phyloP scores from a whole-genome alignment of 306 rosid species.

The Corylus americana region DNA sequence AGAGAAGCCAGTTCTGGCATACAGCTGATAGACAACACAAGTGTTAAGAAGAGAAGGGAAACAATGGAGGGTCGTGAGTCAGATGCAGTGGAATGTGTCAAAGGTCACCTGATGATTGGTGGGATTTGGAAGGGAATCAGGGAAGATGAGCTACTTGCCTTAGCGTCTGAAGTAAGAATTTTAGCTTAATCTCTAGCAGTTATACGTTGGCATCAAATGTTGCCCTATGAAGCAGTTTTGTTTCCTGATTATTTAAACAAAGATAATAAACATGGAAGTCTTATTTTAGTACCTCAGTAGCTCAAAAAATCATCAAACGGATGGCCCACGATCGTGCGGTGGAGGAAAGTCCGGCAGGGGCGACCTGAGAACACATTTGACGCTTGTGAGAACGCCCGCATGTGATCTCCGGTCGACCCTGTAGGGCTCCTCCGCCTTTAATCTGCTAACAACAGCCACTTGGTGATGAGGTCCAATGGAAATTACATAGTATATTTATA shows the following conservation, averaged over 20 bases:
- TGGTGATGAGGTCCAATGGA: neutral
- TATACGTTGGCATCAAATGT: neutral
- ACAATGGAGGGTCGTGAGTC: slow-evolving; percentile 31
- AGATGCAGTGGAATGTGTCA: slow-evolving; percentile 28
- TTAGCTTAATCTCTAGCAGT: slow-evolving; percentile 37
- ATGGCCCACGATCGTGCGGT: neutral
- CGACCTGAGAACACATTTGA: slow-evolving; percentile 62
- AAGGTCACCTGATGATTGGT: slow-evolving; percentile 53
- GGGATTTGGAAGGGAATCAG: slow-evolving; percentile 63
- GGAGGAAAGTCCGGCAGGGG: slow-evolving; percentile 62
- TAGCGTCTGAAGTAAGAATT: slow-evolving; percentile 60
- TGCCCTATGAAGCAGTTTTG: neutral
- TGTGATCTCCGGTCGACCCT: slow-evolving; percentile 38
- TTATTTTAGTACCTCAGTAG: neutral
- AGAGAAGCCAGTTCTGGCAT: slow-evolving; percentile 51
- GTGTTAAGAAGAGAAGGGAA: slow-evolving; percentile 59
- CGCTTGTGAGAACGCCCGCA: neutral
- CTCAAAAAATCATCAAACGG: neutral
- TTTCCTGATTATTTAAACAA: neutral
- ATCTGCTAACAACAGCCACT: neutral
- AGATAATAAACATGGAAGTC: neutral
- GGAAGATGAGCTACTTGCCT: slow-evolving; percentile 58
- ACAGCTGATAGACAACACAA: slow-evolving; percentile 40
- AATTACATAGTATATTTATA: neutral
- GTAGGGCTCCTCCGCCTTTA: slow-evolving; percentile 29